Evolutionary conservation across 345 rosid species (phyloP).

Genomic region (Theobroma cacao): DNA sequence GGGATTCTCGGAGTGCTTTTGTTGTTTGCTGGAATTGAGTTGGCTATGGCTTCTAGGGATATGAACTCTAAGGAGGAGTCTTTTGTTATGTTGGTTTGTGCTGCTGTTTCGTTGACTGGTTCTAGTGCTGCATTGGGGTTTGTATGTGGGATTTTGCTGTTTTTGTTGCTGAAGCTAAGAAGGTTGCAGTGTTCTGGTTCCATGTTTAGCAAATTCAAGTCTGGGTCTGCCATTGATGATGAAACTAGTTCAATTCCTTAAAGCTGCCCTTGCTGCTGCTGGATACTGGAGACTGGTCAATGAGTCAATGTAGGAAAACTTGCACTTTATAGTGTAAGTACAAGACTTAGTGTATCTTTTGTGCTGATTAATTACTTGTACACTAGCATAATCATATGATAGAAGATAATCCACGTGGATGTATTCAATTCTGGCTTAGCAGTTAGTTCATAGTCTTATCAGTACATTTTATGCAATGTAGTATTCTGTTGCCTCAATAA

Average conservation of each 20-base stretch:
- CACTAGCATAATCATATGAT: neutral
- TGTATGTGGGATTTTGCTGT: slow-evolving; percentile 67
- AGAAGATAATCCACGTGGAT: neutral
- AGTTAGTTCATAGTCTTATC: neutral
- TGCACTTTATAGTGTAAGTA: neutral
- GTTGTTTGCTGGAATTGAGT: slow-evolving; percentile 80
- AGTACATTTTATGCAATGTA: neutral
- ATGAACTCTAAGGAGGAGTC: slow-evolving; percentile 76
- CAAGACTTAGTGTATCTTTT: neutral
- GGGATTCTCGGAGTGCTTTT: slow-evolving; percentile 85
- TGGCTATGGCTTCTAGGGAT: slow-evolving; percentile 85
- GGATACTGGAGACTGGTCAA: neutral
- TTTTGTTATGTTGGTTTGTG: slow-evolving; percentile 80
- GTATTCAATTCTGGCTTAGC: slow-evolving; percentile 2
- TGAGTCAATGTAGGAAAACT: neutral
- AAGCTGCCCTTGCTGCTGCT: neutral
- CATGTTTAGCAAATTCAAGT: slow-evolving; percentile 4
- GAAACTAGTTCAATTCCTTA: slow-evolving; percentile 8
- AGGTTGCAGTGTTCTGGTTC: slow-evolving; percentile 32
- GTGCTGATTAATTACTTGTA: neutral
- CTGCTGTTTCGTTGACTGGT: slow-evolving; percentile 82
- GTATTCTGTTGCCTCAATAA: neutral
- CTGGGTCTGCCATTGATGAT: neutral
- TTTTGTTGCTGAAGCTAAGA: slow-evolving; percentile 68
- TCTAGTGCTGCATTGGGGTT: slow-evolving; percentile 92